Base-by-base conservation (phyloP, 257 asterid species). In the Scutellaria galericulata region DNA sequence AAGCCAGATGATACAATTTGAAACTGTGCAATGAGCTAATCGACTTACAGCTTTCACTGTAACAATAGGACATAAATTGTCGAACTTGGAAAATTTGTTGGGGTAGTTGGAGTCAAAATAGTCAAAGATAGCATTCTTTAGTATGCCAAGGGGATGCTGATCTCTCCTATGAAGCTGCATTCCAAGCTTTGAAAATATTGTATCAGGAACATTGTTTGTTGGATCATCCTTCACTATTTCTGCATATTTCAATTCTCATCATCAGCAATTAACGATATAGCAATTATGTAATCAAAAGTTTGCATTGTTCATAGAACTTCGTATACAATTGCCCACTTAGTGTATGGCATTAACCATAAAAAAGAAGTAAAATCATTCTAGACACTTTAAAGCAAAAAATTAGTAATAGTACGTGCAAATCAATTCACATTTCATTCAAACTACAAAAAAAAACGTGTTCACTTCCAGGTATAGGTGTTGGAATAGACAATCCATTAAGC, bases 171-270 rank as follows among this genome's bases (percentile, higher is more conserved):
- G 98, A 67, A 93, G 96, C 85, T 93, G 98, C 95, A 90, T 75
- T 64, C 97, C 98, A 40, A 93, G 93, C 87, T 93, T 93, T 18
- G 93, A 81, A 75, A 90, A 93, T 78, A 93, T 90, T 7, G 96
- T 73, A 85, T 93, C 93, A 0, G 96, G 98, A 75, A 90, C 91
- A 80, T 93, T 93, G 80, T 93, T 93, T 48, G 97, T 81, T 3
- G 96, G 95, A 68, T 93, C 98, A 85, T 93, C 95, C 89, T 83
- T 86, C 78, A 93, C 95, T 7, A 93, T 89, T 70, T 93, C 98
- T 93, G 92, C 78, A 79, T 18, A 76, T 57, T n/a, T 8, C 41
- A 41, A 11, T 64, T 65, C 35, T 20, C 7, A 39, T 77, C 47
- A 66, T 68, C 42, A 61, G 53, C 51, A 62, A 60, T 58, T 15